Evolutionary conservation across 805 yeast genomes (phyloP).

Genomic region (Cyberlindnera euphorbiae): DNA sequence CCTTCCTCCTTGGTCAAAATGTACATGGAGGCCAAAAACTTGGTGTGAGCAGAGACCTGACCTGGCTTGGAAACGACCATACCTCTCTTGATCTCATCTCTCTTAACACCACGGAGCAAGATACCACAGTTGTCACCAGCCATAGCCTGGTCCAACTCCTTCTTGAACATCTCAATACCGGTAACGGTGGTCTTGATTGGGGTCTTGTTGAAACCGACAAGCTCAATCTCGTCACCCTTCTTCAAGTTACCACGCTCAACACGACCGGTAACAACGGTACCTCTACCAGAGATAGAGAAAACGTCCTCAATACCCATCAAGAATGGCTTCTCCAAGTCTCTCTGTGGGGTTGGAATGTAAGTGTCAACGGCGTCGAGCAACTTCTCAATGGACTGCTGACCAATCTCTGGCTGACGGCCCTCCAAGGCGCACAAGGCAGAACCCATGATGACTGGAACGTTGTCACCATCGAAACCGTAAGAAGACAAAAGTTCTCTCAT

Average conservation of each 20-base stretch:
- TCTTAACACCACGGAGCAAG: slow-evolving; percentile 94
- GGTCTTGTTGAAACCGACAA: slow-evolving; percentile 85
- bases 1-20: slow-evolving; percentile 96
- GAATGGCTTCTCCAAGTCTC: slow-evolving; percentile 96
- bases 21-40: slow-evolving; percentile 90
- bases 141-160: slow-evolving; percentile 94
- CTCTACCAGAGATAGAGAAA: slow-evolving; percentile 98
- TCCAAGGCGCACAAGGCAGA: slow-evolving; percentile 97
- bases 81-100: slow-evolving; percentile 96
- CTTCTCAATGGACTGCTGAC: slow-evolving; percentile 75
- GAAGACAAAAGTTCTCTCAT: slow-evolving; percentile 92
- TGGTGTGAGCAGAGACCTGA: slow-evolving; percentile 86
- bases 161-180: slow-evolving; percentile 99
- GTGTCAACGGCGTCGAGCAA: slow-evolving; percentile 90
- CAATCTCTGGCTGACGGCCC: slow-evolving; percentile 84
- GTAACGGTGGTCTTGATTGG: slow-evolving; percentile 93
- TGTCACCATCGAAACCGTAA: slow-evolving; percentile 97
- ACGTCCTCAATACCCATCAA: slow-evolving; percentile 96
- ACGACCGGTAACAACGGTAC: slow-evolving; percentile 98
- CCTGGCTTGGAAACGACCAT: slow-evolving; percentile 95
- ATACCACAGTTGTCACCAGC: slow-evolving; percentile 99
- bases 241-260: slow-evolving; percentile 96
- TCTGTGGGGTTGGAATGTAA: slow-evolving; percentile 91
- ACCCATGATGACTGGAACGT: slow-evolving; percentile 97
- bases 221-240: slow-evolving; percentile 98